Conservation (phyloP, 23 red algal genomes). For the Gracilaria gracilis region DNA sequence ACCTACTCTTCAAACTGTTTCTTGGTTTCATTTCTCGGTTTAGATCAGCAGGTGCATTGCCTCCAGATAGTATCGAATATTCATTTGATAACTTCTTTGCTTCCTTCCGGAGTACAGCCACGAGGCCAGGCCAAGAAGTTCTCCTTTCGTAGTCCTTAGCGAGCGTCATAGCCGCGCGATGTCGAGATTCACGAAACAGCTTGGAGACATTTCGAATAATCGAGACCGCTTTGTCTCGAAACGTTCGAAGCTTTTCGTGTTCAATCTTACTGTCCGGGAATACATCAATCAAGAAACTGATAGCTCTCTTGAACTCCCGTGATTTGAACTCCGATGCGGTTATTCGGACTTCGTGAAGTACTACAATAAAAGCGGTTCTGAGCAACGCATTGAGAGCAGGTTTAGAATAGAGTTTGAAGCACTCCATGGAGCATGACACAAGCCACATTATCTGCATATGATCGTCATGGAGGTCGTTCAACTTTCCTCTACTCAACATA, state of each 20-base stretch:
- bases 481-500: background rate
- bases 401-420: background rate
- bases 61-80: slow-evolving; percentile 2
- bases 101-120: background rate
- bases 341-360: background rate
- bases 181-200: slow-evolving; percentile 1
- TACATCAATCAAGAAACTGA: background rate
- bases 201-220: background rate
- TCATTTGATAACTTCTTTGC: background rate
- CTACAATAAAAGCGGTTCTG: background rate
- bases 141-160: background rate
- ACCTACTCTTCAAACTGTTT: background rate
- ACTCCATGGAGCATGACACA: slow-evolving; percentile 23
- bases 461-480: background rate
- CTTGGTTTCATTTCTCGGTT: background rate
- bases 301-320: background rate
- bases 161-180: background rate
- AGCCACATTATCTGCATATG: slow-evolving; percentile 6
- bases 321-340: background rate
- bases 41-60: background rate
- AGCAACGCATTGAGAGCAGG: background rate
- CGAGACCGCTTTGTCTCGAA: slow-evolving; percentile 7
- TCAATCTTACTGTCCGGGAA: background rate
- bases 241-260: background rate
- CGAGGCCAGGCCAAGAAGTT: background rate